These are phyloP conservation scores for Akanthomyces dipterigenus DNA, from an alignment of 2,329 filamentous ascomycete species.

Conservation along the genomic window DNA sequence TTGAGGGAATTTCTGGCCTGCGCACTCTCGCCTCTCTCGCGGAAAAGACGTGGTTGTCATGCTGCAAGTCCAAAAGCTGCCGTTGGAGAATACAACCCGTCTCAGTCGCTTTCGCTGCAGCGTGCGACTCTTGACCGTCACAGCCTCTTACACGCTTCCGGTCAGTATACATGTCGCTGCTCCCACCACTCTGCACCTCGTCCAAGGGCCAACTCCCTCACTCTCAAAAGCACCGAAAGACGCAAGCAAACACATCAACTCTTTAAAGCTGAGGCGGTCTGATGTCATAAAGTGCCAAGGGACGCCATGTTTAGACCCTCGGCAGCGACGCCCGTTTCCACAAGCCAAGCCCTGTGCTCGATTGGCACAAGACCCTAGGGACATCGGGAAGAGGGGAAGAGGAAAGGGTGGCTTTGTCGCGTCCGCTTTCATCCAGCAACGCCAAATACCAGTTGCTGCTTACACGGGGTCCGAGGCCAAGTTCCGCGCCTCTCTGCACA, in stretches of 20 bases:
- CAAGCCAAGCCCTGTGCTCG: constrained; percentile 5
- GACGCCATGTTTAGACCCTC: neutral
- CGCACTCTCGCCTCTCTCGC: too few relatives aligned
- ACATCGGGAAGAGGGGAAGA: neutral
- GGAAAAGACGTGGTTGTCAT: too few relatives aligned
- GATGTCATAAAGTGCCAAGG: constrained; percentile 9
- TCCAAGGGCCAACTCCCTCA: neutral
- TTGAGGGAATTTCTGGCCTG: constrained; percentile 4
- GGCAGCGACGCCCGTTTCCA: constrained; percentile 11
- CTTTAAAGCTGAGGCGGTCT: neutral
- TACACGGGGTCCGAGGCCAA: neutral
- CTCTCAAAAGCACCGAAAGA: too few relatives aligned
- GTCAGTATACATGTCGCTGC: too few relatives aligned
- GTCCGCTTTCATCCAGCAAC: neutral
- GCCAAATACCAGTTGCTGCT: neutral
- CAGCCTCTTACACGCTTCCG: too few relatives aligned
- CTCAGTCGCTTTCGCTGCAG: too few relatives aligned
- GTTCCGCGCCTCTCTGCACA: neutral
- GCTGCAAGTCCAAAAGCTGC: too few relatives aligned
- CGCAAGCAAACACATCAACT: neutral
- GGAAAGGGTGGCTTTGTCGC: neutral
- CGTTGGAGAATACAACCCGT: too few relatives aligned
- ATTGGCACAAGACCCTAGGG: constrained; percentile 3
- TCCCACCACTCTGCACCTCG: too few relatives aligned
- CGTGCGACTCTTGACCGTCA: too few relatives aligned